phyloP scores from a whole-genome alignment of 768 basidiomycete species.

The Naganishia antarctica region DNA sequence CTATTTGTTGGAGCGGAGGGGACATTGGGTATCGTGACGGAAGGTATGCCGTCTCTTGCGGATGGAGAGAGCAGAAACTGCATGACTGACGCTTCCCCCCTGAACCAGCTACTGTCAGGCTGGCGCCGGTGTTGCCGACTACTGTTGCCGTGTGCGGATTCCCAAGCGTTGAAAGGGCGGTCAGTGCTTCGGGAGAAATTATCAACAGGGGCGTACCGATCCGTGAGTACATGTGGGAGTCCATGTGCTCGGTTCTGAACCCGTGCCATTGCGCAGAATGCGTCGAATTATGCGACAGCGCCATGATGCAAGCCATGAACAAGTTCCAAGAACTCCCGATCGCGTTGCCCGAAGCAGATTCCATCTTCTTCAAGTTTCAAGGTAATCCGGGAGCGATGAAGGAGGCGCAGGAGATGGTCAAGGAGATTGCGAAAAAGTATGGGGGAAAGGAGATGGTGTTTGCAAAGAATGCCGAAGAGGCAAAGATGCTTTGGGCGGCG shows the following conservation, averaged over 20 bases:
- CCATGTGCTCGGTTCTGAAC: constrained; percentile 16
- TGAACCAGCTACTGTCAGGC: constrained; percentile 65
- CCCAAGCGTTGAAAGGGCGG: constrained; percentile 69
- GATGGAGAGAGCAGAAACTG: not conserved
- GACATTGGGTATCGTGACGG: constrained; percentile 82
- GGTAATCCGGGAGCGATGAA: constrained; percentile 60
- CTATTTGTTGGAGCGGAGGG: constrained; percentile 87
- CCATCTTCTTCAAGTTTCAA: constrained; percentile 87
- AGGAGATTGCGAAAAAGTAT: constrained; percentile 63
- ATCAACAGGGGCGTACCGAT: constrained; percentile 65
- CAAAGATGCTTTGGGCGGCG: constrained; percentile 73
- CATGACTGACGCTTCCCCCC: not conserved
- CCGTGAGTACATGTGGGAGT: constrained; percentile 57
- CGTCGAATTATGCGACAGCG: constrained; percentile 75
- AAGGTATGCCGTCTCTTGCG: constrained; percentile 53
- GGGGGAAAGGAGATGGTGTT: constrained; percentile 66
- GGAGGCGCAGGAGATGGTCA: constrained; percentile 59
- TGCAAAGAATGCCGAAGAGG: constrained; percentile 69
- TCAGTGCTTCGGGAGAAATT: constrained; percentile 76
- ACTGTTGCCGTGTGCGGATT: constrained; percentile 86
- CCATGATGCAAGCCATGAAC: constrained; percentile 61
- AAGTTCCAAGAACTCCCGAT: constrained; percentile 26
- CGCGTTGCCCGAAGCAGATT: constrained; percentile 66
- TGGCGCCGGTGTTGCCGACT: constrained; percentile 74
- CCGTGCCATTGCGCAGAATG: constrained; percentile 59